These are phyloP conservation scores for Saccharomycopsis hybrid DNA, from an alignment of 1,139 yeast genomes.

Conservation along the genomic window DNA sequence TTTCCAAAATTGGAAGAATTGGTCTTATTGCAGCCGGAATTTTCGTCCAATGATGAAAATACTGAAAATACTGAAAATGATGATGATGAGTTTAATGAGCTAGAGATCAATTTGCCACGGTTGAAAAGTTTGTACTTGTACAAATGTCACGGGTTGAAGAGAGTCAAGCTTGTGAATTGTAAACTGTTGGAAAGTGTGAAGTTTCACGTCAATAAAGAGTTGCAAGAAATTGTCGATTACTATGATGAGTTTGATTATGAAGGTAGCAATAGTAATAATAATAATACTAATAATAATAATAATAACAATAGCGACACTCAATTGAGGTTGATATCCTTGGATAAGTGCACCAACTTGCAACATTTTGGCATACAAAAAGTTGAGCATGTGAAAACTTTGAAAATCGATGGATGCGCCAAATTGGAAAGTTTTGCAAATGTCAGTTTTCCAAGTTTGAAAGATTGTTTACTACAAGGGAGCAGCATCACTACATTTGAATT, in stretches of 20 bases:
- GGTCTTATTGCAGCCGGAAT: background rate
- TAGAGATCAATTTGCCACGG: background rate
- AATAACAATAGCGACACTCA: background rate
- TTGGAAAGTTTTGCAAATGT: background rate
- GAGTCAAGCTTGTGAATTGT: background rate
- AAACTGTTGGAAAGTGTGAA: background rate
- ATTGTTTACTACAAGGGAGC: no score
- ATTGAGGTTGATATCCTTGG: background rate
- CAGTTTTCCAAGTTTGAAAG: no score
- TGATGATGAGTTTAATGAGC: background rate
- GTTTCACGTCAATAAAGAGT: background rate
- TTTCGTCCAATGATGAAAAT: no score
- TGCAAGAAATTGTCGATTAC: background rate
- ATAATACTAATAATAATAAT: background rate
- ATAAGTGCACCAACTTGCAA: background rate
- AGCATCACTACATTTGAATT: no score
- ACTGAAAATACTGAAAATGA: no score
- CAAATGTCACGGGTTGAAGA: slow-evolving; percentile 1
- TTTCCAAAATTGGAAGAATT: background rate
- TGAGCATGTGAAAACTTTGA: background rate
- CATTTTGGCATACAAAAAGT: background rate
- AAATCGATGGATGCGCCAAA: background rate
- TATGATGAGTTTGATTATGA: background rate
- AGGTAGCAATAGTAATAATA: background rate
- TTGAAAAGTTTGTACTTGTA: background rate